Conservation (phyloP, 257 asterid species). For the Henckelia pumila region DNA sequence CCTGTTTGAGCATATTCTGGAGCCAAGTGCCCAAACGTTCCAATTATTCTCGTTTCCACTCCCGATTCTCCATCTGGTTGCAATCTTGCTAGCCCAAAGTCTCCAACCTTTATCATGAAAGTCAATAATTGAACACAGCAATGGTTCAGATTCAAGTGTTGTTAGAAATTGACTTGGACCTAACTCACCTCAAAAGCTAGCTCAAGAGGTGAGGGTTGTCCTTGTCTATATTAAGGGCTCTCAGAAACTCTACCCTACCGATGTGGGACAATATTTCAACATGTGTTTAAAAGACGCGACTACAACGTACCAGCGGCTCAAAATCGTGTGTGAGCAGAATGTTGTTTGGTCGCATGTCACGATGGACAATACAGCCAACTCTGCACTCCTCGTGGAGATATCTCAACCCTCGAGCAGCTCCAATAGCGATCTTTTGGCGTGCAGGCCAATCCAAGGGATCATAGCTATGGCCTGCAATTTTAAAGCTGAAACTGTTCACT, state of each 20-base stretch:
- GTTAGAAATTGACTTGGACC: too few relatives aligned
- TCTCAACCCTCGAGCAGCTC: constrained; percentile 92
- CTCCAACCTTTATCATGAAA: constrained; percentile 64
- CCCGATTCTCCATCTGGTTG: constrained; percentile 58
- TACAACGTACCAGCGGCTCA: constrained; percentile 75
- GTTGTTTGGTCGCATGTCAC: constrained; percentile 88
- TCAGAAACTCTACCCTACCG: too few relatives aligned
- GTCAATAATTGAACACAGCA: constrained; percentile 36
- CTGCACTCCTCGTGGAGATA: constrained; percentile 96
- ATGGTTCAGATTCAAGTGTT: constrained; percentile 65
- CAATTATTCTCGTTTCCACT: constrained; percentile 65
- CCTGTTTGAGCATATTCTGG: constrained; percentile 93
- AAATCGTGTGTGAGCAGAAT: constrained; percentile 95
- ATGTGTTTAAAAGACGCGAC: constrained; percentile 5
- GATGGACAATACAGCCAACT: constrained; percentile 91
- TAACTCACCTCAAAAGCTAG: too few relatives aligned
- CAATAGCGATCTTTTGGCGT: constrained; percentile 68
- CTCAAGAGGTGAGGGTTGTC: too few relatives aligned
- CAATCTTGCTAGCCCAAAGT: constrained; percentile 83
- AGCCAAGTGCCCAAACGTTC: constrained; percentile 88
- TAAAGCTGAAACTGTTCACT: background rate
- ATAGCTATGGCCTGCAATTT: constrained; percentile 41
- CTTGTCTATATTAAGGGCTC: too few relatives aligned
- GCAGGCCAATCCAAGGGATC: constrained; percentile 65
- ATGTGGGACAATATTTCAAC: too few relatives aligned